Evolutionary conservation across 2,329 filamentous ascomycete species (phyloP).

Genomic region (Colletotrichum lupini): DNA sequence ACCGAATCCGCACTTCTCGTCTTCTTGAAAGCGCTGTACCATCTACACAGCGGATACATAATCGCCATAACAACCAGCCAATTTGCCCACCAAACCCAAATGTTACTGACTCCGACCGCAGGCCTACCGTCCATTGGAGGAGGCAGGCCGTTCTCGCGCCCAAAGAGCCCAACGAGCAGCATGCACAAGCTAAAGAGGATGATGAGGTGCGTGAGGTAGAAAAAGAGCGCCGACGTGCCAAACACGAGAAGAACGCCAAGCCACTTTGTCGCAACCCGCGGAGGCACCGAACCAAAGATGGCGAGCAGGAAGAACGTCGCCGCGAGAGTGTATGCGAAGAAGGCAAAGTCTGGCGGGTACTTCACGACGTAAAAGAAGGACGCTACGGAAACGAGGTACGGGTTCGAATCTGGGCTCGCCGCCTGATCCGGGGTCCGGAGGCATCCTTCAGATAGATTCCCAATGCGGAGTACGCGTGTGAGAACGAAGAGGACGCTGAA

Average conservation of each 20-base stretch:
- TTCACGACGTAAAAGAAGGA: slow-evolving; percentile 60
- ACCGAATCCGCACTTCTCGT: slow-evolving; percentile 53
- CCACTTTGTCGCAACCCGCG: slow-evolving; percentile 40
- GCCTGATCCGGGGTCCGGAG: slow-evolving; percentile 52
- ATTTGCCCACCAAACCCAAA: slow-evolving; percentile 49
- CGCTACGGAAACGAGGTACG: slow-evolving; percentile 51
- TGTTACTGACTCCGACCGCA: slow-evolving; percentile 48
- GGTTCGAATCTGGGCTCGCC: slow-evolving; percentile 46
- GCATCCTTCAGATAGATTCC: slow-evolving; percentile 57
- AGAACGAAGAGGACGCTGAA: slow-evolving; percentile 53
- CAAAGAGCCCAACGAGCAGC: slow-evolving; percentile 45
- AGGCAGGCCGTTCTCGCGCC: slow-evolving; percentile 44
- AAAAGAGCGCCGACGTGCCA: slow-evolving; percentile 59
- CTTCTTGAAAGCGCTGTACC: slow-evolving; percentile 57
- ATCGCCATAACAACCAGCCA: slow-evolving; percentile 49
- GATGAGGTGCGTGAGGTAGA: slow-evolving; percentile 54
- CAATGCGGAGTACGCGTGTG: slow-evolving; percentile 53
- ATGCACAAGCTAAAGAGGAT: slow-evolving; percentile 44
- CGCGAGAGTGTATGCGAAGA: slow-evolving; percentile 53
- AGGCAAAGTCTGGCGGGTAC: slow-evolving; percentile 59
- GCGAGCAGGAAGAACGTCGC: slow-evolving; percentile 53
- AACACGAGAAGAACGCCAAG: slow-evolving; percentile 53
- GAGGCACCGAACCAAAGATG: slow-evolving; percentile 48
- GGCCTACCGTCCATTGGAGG: slow-evolving; percentile 41
- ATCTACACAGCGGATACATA: slow-evolving; percentile 54